Conservation (phyloP, 345 rosid species). For the Theobroma cacao region DNA sequence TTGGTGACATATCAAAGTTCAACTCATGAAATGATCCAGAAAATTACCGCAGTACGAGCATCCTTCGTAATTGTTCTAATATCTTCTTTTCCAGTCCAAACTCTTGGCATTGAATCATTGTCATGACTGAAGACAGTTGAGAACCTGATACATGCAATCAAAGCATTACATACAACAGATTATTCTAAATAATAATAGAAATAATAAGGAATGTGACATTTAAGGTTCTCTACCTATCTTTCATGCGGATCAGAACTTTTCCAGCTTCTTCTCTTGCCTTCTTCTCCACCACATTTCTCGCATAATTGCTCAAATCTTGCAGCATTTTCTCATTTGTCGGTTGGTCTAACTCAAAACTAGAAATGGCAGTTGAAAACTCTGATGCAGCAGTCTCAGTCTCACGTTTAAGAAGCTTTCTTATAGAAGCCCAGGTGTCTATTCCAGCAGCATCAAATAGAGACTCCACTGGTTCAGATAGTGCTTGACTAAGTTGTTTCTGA, state of each 20-base stretch:
- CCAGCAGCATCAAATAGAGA: slow-evolving; percentile 59
- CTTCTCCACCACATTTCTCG: slow-evolving; percentile 58
- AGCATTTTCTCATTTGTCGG: slow-evolving; percentile 38
- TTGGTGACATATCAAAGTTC: neutral
- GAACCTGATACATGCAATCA: slow-evolving; percentile 47
- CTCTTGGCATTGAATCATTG: slow-evolving; percentile 63
- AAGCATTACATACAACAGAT: slow-evolving; percentile 13
- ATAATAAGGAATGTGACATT: neutral
- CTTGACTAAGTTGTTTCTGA: slow-evolving; percentile 56
- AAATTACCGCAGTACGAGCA: slow-evolving; percentile 61
- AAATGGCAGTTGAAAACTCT: slow-evolving; percentile 40
- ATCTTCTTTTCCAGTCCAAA: slow-evolving; percentile 81
- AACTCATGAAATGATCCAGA: slow-evolving; percentile 7
- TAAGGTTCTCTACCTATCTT: slow-evolving; percentile 48
- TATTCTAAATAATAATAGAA: neutral
- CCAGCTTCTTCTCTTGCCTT: slow-evolving; percentile 77
- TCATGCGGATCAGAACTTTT: slow-evolving; percentile 67
- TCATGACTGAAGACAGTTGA: slow-evolving; percentile 64
- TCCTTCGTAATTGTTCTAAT: slow-evolving; percentile 59
- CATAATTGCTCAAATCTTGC: slow-evolving; percentile 46
- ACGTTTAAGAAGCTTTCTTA: slow-evolving; percentile 59
- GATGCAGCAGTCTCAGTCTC: slow-evolving; percentile 53
- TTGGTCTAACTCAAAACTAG: slow-evolving; percentile 61
- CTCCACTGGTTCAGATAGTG: slow-evolving; percentile 50
- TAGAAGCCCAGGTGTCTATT: slow-evolving; percentile 61